Base-by-base conservation (phyloP, 495 filamentous ascomycete genomes). In the Hypomontagnella monticulosa region DNA sequence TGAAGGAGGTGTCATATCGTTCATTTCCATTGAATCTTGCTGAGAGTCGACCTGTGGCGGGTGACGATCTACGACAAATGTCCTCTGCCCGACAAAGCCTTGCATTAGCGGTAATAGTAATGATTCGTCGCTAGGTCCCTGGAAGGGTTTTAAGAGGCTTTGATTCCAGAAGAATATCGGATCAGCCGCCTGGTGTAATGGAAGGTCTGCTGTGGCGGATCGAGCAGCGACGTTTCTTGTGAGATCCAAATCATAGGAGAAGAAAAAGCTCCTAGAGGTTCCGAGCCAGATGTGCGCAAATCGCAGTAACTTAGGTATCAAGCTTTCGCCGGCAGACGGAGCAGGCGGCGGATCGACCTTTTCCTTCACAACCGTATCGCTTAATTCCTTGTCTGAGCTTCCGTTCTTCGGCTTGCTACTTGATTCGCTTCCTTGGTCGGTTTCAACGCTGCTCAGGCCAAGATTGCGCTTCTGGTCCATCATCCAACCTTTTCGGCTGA, bases 131-230 rank as follows among this genome's bases (percentile, higher is more conserved):
- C 89, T 88, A 33, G 82, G 81, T 10, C 90, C 83, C 50, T 91
- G 88, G 57, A 99, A 93, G 3, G 88, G 88, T 42, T 83, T 73
- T 34, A 91, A 83, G 9, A 97, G 79, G 75, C 92, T 79, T 16
- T 80, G 81, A 69, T 99, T 99, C 94, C 94, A 99, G 67, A 97
- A 97, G 75, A 86, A 97, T 69, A 88, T 79, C 15, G 87, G 87
- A 76, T 97, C 92, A n/a, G 89, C 91, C 60, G 81, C 77, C 63
- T 85, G 85, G 69, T 90, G 83, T 4, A 97, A 78, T 9, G 92
- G 89, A 38, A 87, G 43, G n/a, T 70, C 69, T 51, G 84, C 48
- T 18, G 65, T 56, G 14, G 71, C 61, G 5, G 79, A 72, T 65
- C 83, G 82, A 27, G 74, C 76, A 34, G 80, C 78, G 67, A 90